Evolutionary conservation across 768 basidiomycete genomes (phyloP), one percentile per base, ranked within the genome.

Genomic region (Hortiboletus campestris): DNA sequence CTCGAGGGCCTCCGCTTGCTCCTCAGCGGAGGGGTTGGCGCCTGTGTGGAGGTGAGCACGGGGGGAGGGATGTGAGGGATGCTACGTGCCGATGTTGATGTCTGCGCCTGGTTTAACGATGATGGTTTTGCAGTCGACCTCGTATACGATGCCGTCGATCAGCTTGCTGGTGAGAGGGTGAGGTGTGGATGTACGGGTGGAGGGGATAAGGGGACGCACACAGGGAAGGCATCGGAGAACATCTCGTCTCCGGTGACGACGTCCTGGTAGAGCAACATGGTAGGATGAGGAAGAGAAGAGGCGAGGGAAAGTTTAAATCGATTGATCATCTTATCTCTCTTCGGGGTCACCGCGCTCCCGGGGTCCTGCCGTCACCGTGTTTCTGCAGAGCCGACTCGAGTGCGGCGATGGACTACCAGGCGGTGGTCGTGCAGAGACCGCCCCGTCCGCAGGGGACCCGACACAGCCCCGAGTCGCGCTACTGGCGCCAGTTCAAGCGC

Each of bases 21-120:
- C 96, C 76, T 98, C 96, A 7, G 85, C 77, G 43, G 95, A 98
- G 39, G 95, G 89, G 75, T 98, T 96, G 55, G 89, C 94, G 71
- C 95, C 93, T 94, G 62, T 12, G 52, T 1, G 7, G 8, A 28
- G 25, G 42, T 70, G 34, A 70, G 57, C 7, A 31, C n/a, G 11
- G 8, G 35, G 14, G 14, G 31, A 41, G 35, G 17, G 17, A 44
- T 36, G 0, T 7, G 31, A 28, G 19, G 47, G 20, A 13, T 40
- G 6, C 4, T 46, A 64, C 79, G 59, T 56, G 88, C 95, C 97
- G 69, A 96, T 99, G 71, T 99, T 85, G 58, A 98, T 75, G 63
- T 94, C 86, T 22, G 79, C 82, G 52, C 92, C 93, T 6, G 78
- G 73, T 73, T 91, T 92, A 59, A 93, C 61, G 20, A 73, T 76